Evolutionary conservation across 2,329 filamentous ascomycete genomes (phyloP).

Genomic region (Hypomyces perniciosus): DNA sequence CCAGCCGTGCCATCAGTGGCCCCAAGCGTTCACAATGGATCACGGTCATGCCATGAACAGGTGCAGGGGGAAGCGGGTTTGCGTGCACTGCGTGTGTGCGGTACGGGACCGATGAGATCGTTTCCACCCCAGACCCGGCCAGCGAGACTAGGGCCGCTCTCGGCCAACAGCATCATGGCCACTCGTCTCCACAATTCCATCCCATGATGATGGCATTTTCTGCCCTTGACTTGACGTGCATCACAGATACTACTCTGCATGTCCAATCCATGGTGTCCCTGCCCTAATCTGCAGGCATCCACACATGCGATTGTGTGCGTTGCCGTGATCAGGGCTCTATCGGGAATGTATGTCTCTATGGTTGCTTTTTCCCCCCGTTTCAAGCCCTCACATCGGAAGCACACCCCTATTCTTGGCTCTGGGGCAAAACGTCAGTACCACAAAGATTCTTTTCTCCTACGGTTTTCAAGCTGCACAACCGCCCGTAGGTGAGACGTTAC

Average conservation of each 20-base stretch:
- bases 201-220: constrained; percentile 4
- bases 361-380: no score
- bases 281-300: not conserved
- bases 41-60: constrained; percentile 3
- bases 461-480: no score
- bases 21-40: constrained; percentile 9
- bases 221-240: not conserved
- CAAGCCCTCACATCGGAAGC: no score
- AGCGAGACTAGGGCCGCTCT: constrained; percentile 5
- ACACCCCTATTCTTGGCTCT: no score
- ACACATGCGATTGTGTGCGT: not conserved
- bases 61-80: constrained; percentile 7
- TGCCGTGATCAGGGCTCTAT: not conserved
- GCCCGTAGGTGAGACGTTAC: no score
- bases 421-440: no score
- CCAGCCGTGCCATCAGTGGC: constrained; percentile 10
- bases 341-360: not conserved
- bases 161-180: constrained; percentile 7
- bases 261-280: not conserved
- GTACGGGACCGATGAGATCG: constrained; percentile 17
- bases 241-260: not conserved
- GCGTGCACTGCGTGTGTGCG: constrained; percentile 14
- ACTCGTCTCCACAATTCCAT: constrained; percentile 7
- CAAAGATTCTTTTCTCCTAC: no score
- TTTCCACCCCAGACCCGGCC: constrained; percentile 14